phyloP scores from a whole-genome alignment of 2,329 filamentous ascomycete species.

The Calonectria multiphialidica region DNA sequence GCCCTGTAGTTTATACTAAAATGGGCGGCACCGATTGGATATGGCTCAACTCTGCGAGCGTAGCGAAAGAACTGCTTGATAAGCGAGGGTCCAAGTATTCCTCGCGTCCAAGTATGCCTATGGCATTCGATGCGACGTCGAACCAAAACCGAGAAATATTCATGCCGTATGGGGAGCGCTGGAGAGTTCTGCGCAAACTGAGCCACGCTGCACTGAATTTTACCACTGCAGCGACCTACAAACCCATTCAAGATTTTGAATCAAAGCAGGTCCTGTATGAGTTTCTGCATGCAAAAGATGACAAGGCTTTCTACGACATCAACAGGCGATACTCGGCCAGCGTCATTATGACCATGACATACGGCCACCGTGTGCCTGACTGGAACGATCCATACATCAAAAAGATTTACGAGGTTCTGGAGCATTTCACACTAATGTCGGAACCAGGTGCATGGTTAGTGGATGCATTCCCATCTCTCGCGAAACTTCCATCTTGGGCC shows the following conservation, averaged over 20 bases:
- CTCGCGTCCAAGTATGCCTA: conserved; percentile 20
- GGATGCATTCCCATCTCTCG: conserved; percentile 23
- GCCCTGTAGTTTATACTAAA: conserved; percentile 12
- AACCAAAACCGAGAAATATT: conserved; percentile 27
- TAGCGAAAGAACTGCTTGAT: conserved; percentile 29
- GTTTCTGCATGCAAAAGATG: conserved; percentile 18
- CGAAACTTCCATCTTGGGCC: conserved; percentile 19
- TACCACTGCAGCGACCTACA: conserved; percentile 25
- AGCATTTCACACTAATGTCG: conserved; percentile 20
- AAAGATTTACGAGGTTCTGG: conserved; percentile 32
- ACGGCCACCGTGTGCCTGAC: conserved; percentile 29
- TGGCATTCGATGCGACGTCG: conserved; percentile 24
- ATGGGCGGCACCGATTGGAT: conserved; percentile 32
- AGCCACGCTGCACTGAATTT: conserved; percentile 27
- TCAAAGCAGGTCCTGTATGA: conserved; percentile 30
- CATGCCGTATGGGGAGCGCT: conserved; percentile 27
- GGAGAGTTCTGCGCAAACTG: conserved; percentile 26
- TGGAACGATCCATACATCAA: conserved; percentile 30
- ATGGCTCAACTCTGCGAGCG: conserved; percentile 23
- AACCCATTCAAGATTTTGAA: conserved; percentile 34
- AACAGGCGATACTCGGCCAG: conserved; percentile 34
- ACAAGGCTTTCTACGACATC: conserved; percentile 30
- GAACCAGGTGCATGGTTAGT: conserved; percentile 27
- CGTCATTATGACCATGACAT: conserved; percentile 35
- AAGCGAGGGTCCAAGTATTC: conserved; percentile 30